Conservation (phyloP, 192 early-diverging fungal genomes). For the Podochytrium sp. region DNA sequence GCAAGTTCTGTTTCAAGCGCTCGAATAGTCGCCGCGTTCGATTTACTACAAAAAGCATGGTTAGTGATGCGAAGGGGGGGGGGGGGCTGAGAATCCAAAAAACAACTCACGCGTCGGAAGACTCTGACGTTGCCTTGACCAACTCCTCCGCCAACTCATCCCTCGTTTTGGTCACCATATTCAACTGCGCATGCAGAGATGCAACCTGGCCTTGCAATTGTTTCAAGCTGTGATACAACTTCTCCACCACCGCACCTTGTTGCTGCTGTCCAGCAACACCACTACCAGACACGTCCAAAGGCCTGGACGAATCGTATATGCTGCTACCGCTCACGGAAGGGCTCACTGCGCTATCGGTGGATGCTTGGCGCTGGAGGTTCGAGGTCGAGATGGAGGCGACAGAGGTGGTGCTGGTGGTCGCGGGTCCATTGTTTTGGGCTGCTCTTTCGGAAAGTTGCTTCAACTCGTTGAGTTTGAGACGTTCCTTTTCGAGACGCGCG, state of each 20-base stretch:
- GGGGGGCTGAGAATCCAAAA: background rate
- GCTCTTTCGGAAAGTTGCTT: conserved; percentile 33
- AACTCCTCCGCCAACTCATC: conserved; percentile 77
- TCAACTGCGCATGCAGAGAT: conserved; percentile 67
- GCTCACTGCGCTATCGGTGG: background rate
- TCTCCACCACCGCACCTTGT: conserved; percentile 50
- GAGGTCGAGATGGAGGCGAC: background rate
- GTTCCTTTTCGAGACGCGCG: conserved; percentile 33
- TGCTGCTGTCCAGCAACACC: background rate
- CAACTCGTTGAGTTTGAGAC: conserved; percentile 30
- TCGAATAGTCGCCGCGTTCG: conserved; percentile 25
- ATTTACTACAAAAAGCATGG: conserved; percentile 1
- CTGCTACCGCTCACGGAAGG: conserved; percentile 11
- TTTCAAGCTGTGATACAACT: conserved; percentile 60
- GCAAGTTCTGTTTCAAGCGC: conserved; percentile 55
- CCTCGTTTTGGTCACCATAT: conserved; percentile 62
- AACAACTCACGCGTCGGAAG: conserved; percentile 60
- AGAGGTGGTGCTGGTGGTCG: background rate
- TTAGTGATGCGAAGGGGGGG: background rate
- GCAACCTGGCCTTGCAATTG: conserved; percentile 70
- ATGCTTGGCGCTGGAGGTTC: background rate
- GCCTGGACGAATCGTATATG: background rate
- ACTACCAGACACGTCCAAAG: background rate
- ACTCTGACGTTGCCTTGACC: conserved; percentile 67
- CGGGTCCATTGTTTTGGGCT: background rate